Conservation (phyloP, 208 protist species). For the Leishmania aethiopica region DNA sequence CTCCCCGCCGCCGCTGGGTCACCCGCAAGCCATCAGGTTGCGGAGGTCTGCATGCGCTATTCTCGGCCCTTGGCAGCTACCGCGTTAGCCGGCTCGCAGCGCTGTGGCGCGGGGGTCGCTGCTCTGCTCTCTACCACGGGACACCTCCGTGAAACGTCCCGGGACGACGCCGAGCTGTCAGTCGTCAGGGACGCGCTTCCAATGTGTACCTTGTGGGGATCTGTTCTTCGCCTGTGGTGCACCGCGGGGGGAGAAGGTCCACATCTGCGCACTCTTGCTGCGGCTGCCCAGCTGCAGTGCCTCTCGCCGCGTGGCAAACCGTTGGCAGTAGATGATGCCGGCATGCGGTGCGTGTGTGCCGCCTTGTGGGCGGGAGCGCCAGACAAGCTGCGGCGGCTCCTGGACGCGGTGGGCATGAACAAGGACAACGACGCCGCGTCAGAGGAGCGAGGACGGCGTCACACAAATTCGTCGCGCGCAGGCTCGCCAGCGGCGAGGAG, state of each 20-base stretch:
- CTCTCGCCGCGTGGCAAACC: not conserved
- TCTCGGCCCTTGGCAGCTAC: conserved; percentile 2
- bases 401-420: not conserved
- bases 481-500: not conserved
- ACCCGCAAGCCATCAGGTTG: not conserved
- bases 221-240: conserved; percentile 7
- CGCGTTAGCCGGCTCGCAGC: not conserved
- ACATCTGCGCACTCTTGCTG: conserved; percentile 13
- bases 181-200: conserved; percentile 11
- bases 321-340: not conserved
- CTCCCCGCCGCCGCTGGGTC: not conserved
- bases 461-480: not conserved
- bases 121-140: not conserved
- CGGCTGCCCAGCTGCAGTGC: not conserved
- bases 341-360: not conserved
- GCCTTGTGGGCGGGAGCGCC: conserved; percentile 1
- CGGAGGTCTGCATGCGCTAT: conserved; percentile 2
- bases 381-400: conserved; percentile 1
- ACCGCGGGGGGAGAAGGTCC: not conserved
- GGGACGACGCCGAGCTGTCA: not conserved
- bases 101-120: not conserved
- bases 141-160: not conserved
- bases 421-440: not conserved
- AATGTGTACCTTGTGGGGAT: conserved; percentile 13
- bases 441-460: not conserved